A percentile compares a stretch with the other conserved stretches of the same genome.
These are phyloP conservation scores for Choiromyces venosus DNA, from an alignment of 495 filamentous ascomycete species.

Conservation along the genomic window DNA sequence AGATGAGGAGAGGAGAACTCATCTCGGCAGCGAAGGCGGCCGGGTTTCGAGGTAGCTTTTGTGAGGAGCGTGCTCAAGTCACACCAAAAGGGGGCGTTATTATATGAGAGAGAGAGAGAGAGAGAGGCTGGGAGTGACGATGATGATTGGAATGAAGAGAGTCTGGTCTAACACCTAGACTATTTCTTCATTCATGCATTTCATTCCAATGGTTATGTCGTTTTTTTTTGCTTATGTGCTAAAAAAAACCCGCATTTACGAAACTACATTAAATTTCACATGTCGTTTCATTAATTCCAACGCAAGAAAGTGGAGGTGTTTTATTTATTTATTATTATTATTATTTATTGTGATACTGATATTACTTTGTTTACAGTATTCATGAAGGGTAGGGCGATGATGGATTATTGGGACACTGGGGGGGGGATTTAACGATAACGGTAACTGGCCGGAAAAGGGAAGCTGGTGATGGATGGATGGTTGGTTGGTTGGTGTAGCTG, in stretches of 20 bases:
- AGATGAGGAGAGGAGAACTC: conserved; percentile 63
- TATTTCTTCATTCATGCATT: conserved; percentile 13
- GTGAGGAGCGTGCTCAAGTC: conserved; percentile 35
- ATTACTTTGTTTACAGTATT: background rate
- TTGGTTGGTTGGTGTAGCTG: background rate
- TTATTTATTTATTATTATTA: too few species aligned
- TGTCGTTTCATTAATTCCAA: background rate
- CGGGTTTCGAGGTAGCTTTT: conserved; percentile 35
- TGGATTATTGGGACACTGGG: background rate
- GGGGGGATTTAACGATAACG: too few species aligned
- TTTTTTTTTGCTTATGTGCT: background rate
- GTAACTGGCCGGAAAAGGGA: too few species aligned
- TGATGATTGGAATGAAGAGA: conserved; percentile 48
- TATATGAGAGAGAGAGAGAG: conserved; percentile 3
- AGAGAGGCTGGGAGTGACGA: conserved; percentile 20
- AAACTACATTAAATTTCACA: background rate
- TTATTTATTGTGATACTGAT: background rate
- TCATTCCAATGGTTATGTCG: conserved; percentile 3
- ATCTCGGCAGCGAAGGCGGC: conserved; percentile 31
- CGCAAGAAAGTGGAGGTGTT: background rate
- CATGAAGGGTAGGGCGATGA: background rate
- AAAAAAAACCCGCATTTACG: background rate
- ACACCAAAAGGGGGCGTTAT: conserved; percentile 26
- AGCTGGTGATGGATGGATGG: too few species aligned
- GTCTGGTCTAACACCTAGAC: conserved; percentile 34